A percentile compares a stretch with the other conserved stretches of the same genome.
Evolutionary conservation across 129 eudicot genomes (phyloP).

Genomic region (Smallanthus sonchifolius): DNA sequence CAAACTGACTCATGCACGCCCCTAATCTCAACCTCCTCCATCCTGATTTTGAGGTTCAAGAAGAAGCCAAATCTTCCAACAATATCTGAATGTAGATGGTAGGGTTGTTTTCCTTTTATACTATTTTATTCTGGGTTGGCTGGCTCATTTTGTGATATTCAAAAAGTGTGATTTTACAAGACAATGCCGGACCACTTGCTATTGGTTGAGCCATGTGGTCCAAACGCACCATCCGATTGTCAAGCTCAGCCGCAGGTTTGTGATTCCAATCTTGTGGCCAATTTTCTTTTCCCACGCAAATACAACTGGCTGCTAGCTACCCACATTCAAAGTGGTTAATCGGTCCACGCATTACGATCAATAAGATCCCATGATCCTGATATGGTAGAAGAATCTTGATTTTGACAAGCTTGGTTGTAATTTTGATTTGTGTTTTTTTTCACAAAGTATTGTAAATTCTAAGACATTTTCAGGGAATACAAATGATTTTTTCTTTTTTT

Average conservation of each 20-base stretch:
- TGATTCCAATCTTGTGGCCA: background rate
- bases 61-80: background rate
- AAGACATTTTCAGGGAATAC: no score
- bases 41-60: no score
- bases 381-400: no score
- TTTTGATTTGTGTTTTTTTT: no score
- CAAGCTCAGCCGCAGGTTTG: background rate
- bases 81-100: background rate
- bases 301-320: constrained; percentile 1
- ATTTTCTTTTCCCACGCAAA: background rate
- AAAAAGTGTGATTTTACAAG: background rate
- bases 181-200: background rate
- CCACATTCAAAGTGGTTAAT: background rate
- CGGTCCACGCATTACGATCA: background rate
- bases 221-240: background rate
- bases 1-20: no score
- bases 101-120: background rate
- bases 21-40: no score
- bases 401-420: no score
- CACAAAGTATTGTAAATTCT: no score
- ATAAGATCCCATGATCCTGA: no score
- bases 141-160: background rate
- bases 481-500: no score
- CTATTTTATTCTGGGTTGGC: background rate
- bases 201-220: background rate